Evolutionary conservation across 2,329 filamentous ascomycete species (phyloP).

Genomic region (Arthrobotrys entomopaga): DNA sequence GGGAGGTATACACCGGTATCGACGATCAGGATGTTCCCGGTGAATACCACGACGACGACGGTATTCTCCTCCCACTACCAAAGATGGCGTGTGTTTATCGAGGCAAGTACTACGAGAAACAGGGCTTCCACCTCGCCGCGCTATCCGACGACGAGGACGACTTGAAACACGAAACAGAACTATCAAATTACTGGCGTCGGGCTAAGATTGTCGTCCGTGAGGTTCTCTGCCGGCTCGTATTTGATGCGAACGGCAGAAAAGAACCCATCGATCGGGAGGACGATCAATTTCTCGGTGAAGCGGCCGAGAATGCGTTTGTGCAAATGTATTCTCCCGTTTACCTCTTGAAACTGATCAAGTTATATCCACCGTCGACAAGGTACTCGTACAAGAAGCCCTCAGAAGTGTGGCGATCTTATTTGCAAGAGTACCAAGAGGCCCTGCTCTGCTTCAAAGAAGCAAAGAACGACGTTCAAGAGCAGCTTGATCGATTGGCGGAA

Average conservation of each 20-base stretch:
- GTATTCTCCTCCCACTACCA: slow-evolving; percentile 11
- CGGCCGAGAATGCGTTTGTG: slow-evolving; percentile 14
- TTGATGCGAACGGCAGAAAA: slow-evolving; percentile 2
- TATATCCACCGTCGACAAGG: slow-evolving; percentile 2
- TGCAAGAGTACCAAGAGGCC: slow-evolving; percentile 8
- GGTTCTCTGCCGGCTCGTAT: slow-evolving; percentile 16
- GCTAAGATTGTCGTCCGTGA: slow-evolving; percentile 20
- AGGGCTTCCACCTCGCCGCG: slow-evolving; percentile 13
- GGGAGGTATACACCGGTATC: slow-evolving; percentile 19
- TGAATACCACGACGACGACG: slow-evolving; percentile 17
- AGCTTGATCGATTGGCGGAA: slow-evolving; percentile 7
- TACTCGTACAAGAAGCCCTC: background rate
- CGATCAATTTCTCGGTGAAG: slow-evolving; percentile 18
- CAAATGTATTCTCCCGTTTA: slow-evolving; percentile 10
- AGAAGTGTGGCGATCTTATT: background rate
- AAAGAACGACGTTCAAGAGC: slow-evolving; percentile 11
- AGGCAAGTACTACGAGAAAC: slow-evolving; percentile 17
- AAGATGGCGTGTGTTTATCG: slow-evolving; percentile 12
- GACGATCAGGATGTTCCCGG: slow-evolving; percentile 16
- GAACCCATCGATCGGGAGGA: slow-evolving; percentile 14
- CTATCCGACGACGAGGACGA: slow-evolving; percentile 5
- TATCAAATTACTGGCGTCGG: slow-evolving; percentile 18
- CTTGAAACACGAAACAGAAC: slow-evolving; percentile 4
- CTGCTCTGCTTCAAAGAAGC: slow-evolving; percentile 9
- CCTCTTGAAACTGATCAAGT: slow-evolving; percentile 10